phyloP scores from a whole-genome alignment of 164 flowering plant species.

The Magnolia sinica region DNA sequence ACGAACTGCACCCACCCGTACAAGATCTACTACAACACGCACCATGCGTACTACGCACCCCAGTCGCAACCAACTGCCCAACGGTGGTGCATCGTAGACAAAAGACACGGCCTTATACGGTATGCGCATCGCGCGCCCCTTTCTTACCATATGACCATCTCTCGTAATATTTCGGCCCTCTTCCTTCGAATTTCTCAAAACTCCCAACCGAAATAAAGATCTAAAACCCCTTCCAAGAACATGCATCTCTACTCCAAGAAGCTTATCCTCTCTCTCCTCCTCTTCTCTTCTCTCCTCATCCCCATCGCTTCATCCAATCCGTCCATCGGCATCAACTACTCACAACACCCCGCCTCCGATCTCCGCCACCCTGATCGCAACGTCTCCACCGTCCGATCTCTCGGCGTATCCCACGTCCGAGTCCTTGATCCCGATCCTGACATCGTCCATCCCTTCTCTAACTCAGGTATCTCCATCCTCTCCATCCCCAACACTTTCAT shows the following conservation, averaged over 20 bases:
- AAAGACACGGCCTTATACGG: too few relatives aligned
- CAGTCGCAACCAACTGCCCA: too few relatives aligned
- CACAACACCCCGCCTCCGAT: too few relatives aligned
- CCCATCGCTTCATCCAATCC: neutral
- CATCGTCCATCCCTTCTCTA: conserved; percentile 55
- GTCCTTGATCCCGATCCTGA: conserved; percentile 48
- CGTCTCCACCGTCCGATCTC: conserved; percentile 26
- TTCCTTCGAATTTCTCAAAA: neutral
- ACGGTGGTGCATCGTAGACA: too few relatives aligned
- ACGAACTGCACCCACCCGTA: too few relatives aligned
- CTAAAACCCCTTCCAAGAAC: neutral
- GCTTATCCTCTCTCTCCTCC: too few relatives aligned
- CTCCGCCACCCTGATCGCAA: conserved; percentile 5
- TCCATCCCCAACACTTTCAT: conserved; percentile 59
- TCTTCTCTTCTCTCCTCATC: neutral
- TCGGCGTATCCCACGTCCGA: conserved; percentile 37
- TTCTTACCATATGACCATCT: too few relatives aligned
- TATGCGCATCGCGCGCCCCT: too few relatives aligned
- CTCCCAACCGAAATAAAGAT: neutral
- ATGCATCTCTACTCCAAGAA: neutral
- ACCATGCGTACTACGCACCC: too few relatives aligned
- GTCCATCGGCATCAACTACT: too few relatives aligned
- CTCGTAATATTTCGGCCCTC: too few relatives aligned
- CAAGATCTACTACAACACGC: too few relatives aligned
- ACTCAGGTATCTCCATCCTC: conserved; percentile 62